phyloP scores from a whole-genome alignment of 2,329 filamentous ascomycete genomes.

The Colletotrichum eremochloae region DNA sequence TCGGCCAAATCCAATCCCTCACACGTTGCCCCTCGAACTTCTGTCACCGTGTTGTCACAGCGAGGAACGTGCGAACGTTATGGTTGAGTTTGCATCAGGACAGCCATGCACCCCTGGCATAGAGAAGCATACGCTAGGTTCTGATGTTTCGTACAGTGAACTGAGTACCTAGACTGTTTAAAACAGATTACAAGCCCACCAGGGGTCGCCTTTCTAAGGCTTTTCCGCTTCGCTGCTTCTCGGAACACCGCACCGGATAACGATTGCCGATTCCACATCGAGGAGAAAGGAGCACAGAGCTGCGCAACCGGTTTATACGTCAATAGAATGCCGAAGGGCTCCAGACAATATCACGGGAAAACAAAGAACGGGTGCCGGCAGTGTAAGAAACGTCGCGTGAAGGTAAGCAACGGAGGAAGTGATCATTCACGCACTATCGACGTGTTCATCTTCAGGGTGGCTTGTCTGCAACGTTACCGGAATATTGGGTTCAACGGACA shows the following conservation, averaged over 20 bases:
- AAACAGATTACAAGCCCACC: slow-evolving; percentile 27
- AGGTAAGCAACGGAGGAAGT: slow-evolving; percentile 23
- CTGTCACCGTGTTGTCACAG: slow-evolving; percentile 39
- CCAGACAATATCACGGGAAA: slow-evolving; percentile 42
- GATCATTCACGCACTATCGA: neutral
- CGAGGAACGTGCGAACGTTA: slow-evolving; percentile 36
- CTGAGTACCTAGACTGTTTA: slow-evolving; percentile 16
- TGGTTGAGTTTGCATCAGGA: slow-evolving; percentile 41
- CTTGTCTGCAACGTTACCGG: slow-evolving; percentile 5
- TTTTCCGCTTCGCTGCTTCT: slow-evolving; percentile 7
- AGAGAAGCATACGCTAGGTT: slow-evolving; percentile 31
- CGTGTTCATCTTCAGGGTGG: neutral
- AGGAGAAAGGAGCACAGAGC: slow-evolving; percentile 10
- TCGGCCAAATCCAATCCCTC: slow-evolving; percentile 15
- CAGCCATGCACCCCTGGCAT: slow-evolving; percentile 32
- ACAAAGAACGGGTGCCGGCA: slow-evolving; percentile 42
- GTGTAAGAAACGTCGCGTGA: slow-evolving; percentile 42
- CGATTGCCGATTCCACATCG: slow-evolving; percentile 15
- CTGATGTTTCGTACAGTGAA: slow-evolving; percentile 30
- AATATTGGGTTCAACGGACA: neutral
- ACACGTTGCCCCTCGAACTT: slow-evolving; percentile 26
- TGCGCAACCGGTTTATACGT: neutral
- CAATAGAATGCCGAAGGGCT: slow-evolving; percentile 40
- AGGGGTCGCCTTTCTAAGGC: neutral
- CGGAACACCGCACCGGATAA: slow-evolving; percentile 10